These are phyloP conservation scores for Macroventuria anomochaeta DNA, from an alignment of 2,329 filamentous ascomycete species.

Conservation along the genomic window DNA sequence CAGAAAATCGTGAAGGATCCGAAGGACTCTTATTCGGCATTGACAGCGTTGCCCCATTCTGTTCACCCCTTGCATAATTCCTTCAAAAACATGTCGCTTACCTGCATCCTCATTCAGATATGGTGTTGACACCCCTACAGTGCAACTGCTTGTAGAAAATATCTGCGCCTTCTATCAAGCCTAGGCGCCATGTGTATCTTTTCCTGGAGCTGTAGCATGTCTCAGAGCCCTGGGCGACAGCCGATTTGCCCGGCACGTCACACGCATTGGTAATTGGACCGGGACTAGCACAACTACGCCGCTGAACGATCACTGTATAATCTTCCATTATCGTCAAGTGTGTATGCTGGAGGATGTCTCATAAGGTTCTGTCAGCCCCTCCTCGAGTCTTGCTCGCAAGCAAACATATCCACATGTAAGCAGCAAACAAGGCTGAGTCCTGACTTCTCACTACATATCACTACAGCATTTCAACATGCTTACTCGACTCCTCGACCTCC, in stretches of 20 bases:
- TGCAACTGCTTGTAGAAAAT: slow-evolving; percentile 4
- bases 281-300: slow-evolving; percentile 5
- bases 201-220: slow-evolving; percentile 2
- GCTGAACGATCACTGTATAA: slow-evolving; percentile 6
- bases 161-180: slow-evolving; percentile 1
- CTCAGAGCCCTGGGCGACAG: neutral
- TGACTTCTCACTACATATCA: no score
- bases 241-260: slow-evolving; percentile 1
- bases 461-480: slow-evolving; percentile 30
- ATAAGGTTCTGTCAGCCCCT: slow-evolving; percentile 4
- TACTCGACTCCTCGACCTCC: slow-evolving; percentile 31
- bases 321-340: slow-evolving; percentile 3
- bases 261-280: neutral
- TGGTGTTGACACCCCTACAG: slow-evolving; percentile 1
- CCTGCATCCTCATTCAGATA: neutral
- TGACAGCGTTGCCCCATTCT: neutral
- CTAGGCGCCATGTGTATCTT: neutral
- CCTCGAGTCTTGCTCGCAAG: neutral
- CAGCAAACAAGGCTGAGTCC: neutral
- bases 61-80: slow-evolving; percentile 8
- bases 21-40: neutral
- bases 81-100: slow-evolving; percentile 1
- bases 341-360: neutral
- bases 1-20: neutral
- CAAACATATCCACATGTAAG: neutral